Evolutionary conservation across 768 basidiomycete genomes (phyloP), one percentile per base, ranked within the genome.

Genomic region (Panaeolus cyanescens): DNA sequence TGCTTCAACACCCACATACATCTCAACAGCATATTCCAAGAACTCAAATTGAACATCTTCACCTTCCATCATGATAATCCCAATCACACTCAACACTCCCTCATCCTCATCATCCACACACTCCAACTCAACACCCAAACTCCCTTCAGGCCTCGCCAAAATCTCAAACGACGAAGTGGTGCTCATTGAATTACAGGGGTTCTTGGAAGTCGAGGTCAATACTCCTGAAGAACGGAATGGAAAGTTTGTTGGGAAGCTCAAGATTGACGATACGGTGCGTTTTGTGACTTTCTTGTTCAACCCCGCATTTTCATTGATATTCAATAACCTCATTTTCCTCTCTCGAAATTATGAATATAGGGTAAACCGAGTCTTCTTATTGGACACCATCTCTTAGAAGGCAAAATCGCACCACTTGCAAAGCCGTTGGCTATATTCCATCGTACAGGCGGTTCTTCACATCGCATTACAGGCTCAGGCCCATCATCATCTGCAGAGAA

Each of bases 351-450:
- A 19, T 56, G 32, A 33, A 56, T 34, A 59, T 64, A 93, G 92
- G 88, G 85, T 63, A 92, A 89, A 65, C 87, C 92, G 3, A 93
- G 87, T 2, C 80, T 98, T 5, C 73, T 81, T 58, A 91, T 98
- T 61, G 95, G 95, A 12, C 89, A 96, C 74, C 94, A 97, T 68
- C 80, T 95, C 31, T 85, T 98, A 4, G 96, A 98, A 69, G 95
- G 95, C 57, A 92, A 91, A 70, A 80, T 96, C 62, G 81, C 85
- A 32, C 79, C 75, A 45, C 80, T 98, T 6, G 76, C 89, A 2
- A 96, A 93, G 70, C 94, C 95, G 0, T 80, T 93, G 30, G 96
- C 91, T 2, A 84, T 97, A 39, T 80, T 97, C 31, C 78, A 83
- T 62, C 83, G 85, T 54, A 28, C 30, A 28, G 45, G 45, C 13